Base-by-base conservation (phyloP, 2,329 filamentous ascomycete genomes). In the Phyllosticta capitalensis region DNA sequence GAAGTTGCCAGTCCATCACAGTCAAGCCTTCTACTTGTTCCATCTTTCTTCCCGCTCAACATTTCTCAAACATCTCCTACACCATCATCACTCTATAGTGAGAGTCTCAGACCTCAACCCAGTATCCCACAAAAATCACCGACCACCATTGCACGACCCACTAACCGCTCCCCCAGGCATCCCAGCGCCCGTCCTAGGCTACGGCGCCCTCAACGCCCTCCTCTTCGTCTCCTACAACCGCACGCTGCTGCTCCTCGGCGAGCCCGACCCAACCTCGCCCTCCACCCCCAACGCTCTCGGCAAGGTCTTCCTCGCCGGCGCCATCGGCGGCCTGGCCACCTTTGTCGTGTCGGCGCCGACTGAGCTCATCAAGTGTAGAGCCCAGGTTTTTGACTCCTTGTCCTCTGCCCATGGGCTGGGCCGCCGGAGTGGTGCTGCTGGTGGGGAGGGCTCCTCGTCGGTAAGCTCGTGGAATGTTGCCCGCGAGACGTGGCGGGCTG, bases 191-290 rank as follows among this genome's bases (percentile, higher is more conserved):
- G 86, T 96, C 45, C 77, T 96, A 4, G 90, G 90, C 65, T 96
- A 96, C 74, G 92, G 92, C 63, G 90, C 89, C 20, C 81, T 97
- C 62, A 96, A 96, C 70, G 91, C 90, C 48, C 77, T 96, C 17
- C 84, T 96, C 20, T 96, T 96, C 74, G 84, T 92, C 65, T 86
- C 88, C 1, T 97, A 96, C 76, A 96, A 96, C 71, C 87, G 89
- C 61, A 86, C 86, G n/a, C 83, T 92, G 67, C 77, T 78, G 21
- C 72, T 84, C 17, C 76, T 96, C 24, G 78, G 79, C 65, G 55
- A 61, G 21, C 28, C 21, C 33, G 56, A 55, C 24, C n/a, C 20
- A 6, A n/a, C 49, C 64, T 62, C 1, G 62, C 67, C 9, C 67
- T 76, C 21, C 64, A 69, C 48, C 57, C 61, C 64, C 19, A n/a